phyloP scores from a whole-genome alignment of 495 filamentous ascomycete genomes.

The Podospora pseudoanserina region DNA sequence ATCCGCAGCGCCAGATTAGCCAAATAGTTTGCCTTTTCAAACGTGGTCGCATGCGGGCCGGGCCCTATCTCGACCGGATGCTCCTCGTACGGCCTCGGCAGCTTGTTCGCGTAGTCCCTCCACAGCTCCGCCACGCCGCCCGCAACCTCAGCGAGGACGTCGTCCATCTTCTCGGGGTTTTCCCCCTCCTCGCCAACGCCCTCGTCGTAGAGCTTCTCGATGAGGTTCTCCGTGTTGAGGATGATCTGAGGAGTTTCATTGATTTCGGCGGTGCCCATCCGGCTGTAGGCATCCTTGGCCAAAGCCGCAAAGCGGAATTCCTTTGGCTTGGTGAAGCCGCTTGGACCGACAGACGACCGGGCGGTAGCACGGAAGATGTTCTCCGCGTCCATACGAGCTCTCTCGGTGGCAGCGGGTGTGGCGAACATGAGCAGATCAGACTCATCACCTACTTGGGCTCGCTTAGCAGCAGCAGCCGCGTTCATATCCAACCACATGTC shows the following conservation, averaged over 20 bases:
- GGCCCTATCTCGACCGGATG: conserved; percentile 61
- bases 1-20: conserved; percentile 67
- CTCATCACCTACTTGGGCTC: conserved; percentile 28
- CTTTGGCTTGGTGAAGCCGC: conserved; percentile 26
- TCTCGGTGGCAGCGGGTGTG: conserved; percentile 46
- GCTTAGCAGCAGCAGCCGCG: background rate
- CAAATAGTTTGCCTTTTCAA: conserved; percentile 71
- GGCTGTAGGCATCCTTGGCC: conserved; percentile 49
- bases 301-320: conserved; percentile 44
- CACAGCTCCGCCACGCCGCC: conserved; percentile 57
- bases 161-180: conserved; percentile 52
- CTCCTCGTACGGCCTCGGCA: conserved; percentile 48
- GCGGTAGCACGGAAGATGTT: conserved; percentile 45
- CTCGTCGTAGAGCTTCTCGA: conserved; percentile 55
- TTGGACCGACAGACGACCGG: conserved; percentile 32
- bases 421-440: conserved; percentile 46
- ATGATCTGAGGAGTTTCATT: conserved; percentile 53
- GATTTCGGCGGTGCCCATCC: conserved; percentile 42
- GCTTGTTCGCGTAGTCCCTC: conserved; percentile 47
- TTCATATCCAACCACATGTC: conserved; percentile 36
- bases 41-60: conserved; percentile 50
- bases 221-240: conserved; percentile 51
- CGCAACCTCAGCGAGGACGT: conserved; percentile 52
- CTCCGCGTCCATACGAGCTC: conserved; percentile 42
- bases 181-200: conserved; percentile 47